These are phyloP conservation scores for Chalciporus pseudorubinellus DNA, from an alignment of 768 basidiomycete species.

Conservation along the genomic window DNA sequence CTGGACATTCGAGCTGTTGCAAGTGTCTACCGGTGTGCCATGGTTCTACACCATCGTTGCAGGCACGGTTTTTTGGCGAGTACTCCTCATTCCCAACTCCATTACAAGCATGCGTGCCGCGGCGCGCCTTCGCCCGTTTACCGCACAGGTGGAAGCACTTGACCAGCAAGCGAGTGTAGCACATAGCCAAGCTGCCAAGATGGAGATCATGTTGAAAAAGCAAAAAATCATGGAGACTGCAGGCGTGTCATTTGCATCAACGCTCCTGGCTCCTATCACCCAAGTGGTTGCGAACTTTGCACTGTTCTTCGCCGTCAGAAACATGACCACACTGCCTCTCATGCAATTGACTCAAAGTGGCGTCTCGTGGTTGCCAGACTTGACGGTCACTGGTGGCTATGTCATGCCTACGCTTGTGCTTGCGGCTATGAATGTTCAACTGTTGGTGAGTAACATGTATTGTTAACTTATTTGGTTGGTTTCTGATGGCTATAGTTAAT, in stretches of 20 bases:
- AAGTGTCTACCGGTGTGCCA: slow-evolving; percentile 67
- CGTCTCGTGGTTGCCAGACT: slow-evolving; percentile 66
- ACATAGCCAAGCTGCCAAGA: slow-evolving; percentile 41
- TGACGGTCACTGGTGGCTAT: slow-evolving; percentile 79
- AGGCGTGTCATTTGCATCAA: slow-evolving; percentile 56
- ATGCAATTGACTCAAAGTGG: slow-evolving; percentile 78
- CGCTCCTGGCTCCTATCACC: slow-evolving; percentile 55
- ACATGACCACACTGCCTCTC: slow-evolving; percentile 68
- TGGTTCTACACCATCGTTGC: slow-evolving; percentile 84
- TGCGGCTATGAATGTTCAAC: slow-evolving; percentile 63
- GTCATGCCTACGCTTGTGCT: slow-evolving; percentile 63
- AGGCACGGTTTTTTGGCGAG: slow-evolving; percentile 60
- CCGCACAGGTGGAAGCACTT: slow-evolving; percentile 50
- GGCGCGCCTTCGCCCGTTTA: slow-evolving; percentile 39
- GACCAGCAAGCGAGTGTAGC: slow-evolving; percentile 39
- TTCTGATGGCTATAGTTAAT: slow-evolving; percentile 31
- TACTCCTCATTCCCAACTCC: slow-evolving; percentile 57
- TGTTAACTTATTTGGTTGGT: background rate
- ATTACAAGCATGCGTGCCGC: slow-evolving; percentile 56
- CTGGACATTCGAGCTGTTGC: slow-evolving; percentile 63
- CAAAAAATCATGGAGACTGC: slow-evolving; percentile 58
- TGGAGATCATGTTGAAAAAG: slow-evolving; percentile 45
- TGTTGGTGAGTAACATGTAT: slow-evolving; percentile 48
- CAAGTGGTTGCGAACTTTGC: slow-evolving; percentile 79
- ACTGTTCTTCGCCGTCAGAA: slow-evolving; percentile 79